phyloP scores from a whole-genome alignment of 1,139 yeast species.

The Diutina siamensis region DNA sequence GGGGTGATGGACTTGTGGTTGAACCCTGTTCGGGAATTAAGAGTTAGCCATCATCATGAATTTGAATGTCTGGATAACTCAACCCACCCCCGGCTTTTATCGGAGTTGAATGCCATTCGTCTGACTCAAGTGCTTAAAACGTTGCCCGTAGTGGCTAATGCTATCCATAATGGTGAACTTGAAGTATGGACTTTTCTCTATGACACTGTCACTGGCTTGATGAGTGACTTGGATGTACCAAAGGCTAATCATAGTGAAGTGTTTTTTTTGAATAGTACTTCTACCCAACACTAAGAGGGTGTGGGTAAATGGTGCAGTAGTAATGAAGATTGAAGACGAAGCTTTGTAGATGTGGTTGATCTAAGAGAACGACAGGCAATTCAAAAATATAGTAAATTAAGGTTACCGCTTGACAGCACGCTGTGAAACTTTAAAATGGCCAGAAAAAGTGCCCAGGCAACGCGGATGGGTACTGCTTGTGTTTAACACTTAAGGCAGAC shows the following conservation, averaged over 20 bases:
- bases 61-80: not conserved
- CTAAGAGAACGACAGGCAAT: too few relatives aligned
- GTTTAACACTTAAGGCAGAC: too few relatives aligned
- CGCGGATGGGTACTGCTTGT: too few relatives aligned
- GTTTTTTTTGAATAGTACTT: not conserved
- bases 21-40: not conserved
- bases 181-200: conserved; percentile 4
- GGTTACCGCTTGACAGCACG: too few relatives aligned
- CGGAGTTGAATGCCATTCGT: not conserved
- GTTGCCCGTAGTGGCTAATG: not conserved
- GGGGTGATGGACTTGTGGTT: conserved; percentile 5
- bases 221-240: conserved; percentile 1
- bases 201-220: conserved; percentile 1
- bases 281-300: not conserved
- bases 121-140: not conserved
- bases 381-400: too few relatives aligned
- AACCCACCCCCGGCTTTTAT: not conserved
- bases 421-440: too few relatives aligned
- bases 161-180: not conserved
- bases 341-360: too few relatives aligned
- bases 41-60: not conserved
- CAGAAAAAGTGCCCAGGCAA: too few relatives aligned
- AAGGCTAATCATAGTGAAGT: not conserved
- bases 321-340: too few relatives aligned
- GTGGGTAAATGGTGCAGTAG: too few relatives aligned